Base-by-base conservation (phyloP, 2,329 filamentous ascomycete species). In the Sporothrix luriei region DNA sequence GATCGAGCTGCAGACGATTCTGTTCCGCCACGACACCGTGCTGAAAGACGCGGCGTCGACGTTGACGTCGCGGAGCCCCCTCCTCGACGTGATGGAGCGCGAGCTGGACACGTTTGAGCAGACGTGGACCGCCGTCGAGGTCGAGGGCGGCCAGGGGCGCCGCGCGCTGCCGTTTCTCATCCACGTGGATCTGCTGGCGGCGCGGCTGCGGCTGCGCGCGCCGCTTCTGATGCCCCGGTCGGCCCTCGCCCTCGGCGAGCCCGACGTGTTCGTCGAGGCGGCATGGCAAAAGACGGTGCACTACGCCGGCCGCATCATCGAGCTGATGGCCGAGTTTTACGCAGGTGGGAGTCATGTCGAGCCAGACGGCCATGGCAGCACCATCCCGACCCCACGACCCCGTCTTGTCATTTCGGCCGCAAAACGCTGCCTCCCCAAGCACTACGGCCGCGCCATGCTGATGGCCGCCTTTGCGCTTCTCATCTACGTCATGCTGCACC, bases 251-350 rank as follows among this genome's bases (percentile, higher is more conserved):
- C 7, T 19, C 4, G 2, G 6, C 4, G 16, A n/a, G 54, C 52
- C 52, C 1, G 54, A 59, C 4, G 13, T 59, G 6, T 59, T 59
- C 13, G 26, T 40, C 26, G 54, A 59, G 54, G 54, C 54, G 4
- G 54, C 54, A 13, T 59, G 54, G 54, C 54, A 59, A n/a, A 59
- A 59, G 29, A 59, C 54, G 3, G 29, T 59, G 9, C 29, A 59
- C 54, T 59, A 59, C 19, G 54, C 54, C 29, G 54, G 54, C 19
- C 54, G 38, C 7, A 59, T 59, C 10, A 19, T 59, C 14, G 29
- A 59, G 19, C 19, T 40, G 16, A 40, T 59, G 29, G 54, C 54
- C 9, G 29, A 40, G 29, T 59, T 40, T 33, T 33, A 33, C 33
- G 33, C 33, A 33, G 33, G 9, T 7, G 33, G 33, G 6, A 33